Evolutionary conservation across 1,139 yeast genomes (phyloP).

Genomic region (Diutina sp.): DNA sequence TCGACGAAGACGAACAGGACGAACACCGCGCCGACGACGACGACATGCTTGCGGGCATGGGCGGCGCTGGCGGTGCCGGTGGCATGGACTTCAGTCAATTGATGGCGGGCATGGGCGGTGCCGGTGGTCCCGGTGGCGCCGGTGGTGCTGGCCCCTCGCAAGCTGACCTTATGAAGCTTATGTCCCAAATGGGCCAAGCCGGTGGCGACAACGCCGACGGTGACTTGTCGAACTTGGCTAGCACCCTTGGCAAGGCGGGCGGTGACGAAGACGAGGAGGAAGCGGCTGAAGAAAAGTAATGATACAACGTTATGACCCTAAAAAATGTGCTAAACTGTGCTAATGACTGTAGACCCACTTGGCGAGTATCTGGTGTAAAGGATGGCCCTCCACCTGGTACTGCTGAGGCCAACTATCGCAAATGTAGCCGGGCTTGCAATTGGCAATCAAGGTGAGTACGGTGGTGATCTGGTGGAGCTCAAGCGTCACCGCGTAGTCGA

Average conservation of each 20-base stretch:
- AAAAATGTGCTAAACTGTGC: no score
- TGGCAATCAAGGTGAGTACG: background rate
- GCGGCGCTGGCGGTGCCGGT: slow-evolving; percentile 17
- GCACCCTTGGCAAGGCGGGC: slow-evolving; percentile 5
- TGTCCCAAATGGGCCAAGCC: slow-evolving; percentile 13
- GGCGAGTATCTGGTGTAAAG: background rate
- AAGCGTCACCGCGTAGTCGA: background rate
- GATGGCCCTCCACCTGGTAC: background rate
- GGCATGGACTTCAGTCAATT: slow-evolving; percentile 3
- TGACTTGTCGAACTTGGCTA: slow-evolving; percentile 6
- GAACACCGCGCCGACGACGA: slow-evolving; percentile 30
- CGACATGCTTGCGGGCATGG: slow-evolving; percentile 9
- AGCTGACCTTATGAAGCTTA: slow-evolving; percentile 11
- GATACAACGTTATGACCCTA: background rate
- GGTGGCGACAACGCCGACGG: slow-evolving; percentile 12
- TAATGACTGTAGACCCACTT: background rate
- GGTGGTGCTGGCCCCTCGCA: slow-evolving; percentile 6
- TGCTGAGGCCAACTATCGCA: background rate
- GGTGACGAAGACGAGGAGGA: slow-evolving; percentile 15
- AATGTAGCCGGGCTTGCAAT: background rate
- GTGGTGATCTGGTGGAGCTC: background rate
- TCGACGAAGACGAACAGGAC: slow-evolving; percentile 18
- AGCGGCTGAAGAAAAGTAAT: background rate
- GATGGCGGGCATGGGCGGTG: slow-evolving; percentile 21
- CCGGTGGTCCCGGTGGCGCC: slow-evolving; percentile 13